Evolutionary conservation across 257 asterid genomes (phyloP), one percentile per base, ranked within the genome.

Genomic region (Solanum chiquidenum): DNA sequence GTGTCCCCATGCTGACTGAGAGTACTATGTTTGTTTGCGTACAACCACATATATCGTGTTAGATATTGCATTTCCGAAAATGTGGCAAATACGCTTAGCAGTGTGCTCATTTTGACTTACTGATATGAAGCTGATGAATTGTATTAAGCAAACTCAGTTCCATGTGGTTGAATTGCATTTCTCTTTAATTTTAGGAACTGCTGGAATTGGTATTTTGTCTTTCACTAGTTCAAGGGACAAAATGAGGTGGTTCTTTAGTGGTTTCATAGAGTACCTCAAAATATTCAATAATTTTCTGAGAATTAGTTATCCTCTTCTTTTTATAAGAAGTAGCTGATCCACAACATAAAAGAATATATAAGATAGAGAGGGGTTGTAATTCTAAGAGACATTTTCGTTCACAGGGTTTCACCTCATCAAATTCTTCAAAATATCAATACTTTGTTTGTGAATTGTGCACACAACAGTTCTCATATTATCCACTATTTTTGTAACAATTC

Each of bases 151-250:
- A 96, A 94, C 87, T 94, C 96, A 20, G 94, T 90, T 33, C 91
- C 98, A 96, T 10, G 98, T 93, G 77, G 99, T 96, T n/a, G 97
- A 97, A 87, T 96, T 95, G 72, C 93, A 92, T 86, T 96, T 95
- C 86, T 93, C 97, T 91, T 90, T 93, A 74, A 96, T 96, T 86
- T 88, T 93, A 37, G 94, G 91, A 29, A 94, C 95, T 76, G 95
- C 94, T 80, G 96, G 95, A 25, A 16, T 83, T 34, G 38, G 86
- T 68, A 29, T 71, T 86, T 77, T 31, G 38, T 83, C 58, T 40
- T 21, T 27, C 74, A 5, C 37, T 25, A 5, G 7, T 68, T 68
- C 7, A 4, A 27, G 9, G 40, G 42, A 71, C 77, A 4, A 71
- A 71, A 71, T 0, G 7, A 71, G 42, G 42, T 16, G 77, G 77